Conservation (phyloP, 2,329 filamentous ascomycete species). For the Neoascochyta sp. region DNA sequence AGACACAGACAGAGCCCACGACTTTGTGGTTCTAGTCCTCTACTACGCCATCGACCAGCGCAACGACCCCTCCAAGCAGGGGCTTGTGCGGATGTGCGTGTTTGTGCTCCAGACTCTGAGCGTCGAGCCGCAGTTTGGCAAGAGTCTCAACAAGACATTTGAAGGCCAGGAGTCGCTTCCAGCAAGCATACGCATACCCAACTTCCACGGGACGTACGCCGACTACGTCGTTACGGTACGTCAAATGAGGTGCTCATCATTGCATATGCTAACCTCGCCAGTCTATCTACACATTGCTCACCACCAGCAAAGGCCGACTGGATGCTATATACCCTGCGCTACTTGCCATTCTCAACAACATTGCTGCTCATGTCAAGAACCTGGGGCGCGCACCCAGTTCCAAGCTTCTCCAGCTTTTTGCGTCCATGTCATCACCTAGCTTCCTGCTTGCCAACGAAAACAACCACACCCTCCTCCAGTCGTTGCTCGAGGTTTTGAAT, state of each 20-base stretch:
- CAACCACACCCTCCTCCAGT: slow-evolving; percentile 77
- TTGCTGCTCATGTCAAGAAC: slow-evolving; percentile 77
- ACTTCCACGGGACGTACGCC: slow-evolving; percentile 85
- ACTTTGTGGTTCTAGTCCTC: slow-evolving; percentile 84
- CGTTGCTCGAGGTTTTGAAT: slow-evolving; percentile 84
- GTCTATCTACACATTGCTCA: slow-evolving; percentile 90
- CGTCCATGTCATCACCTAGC: slow-evolving; percentile 87
- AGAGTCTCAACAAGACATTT: slow-evolving; percentile 84
- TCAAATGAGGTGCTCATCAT: background rate
- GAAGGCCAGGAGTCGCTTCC: slow-evolving; percentile 86
- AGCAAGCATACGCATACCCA: slow-evolving; percentile 71
- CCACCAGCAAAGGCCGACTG: slow-evolving; percentile 82
- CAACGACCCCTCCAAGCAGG: slow-evolving; percentile 80
- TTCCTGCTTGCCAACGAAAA: slow-evolving; percentile 90
- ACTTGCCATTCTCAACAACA: slow-evolving; percentile 88
- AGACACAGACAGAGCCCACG: slow-evolving; percentile 87
- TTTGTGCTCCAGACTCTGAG: slow-evolving; percentile 94
- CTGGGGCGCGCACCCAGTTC: slow-evolving; percentile 71
- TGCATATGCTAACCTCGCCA: slow-evolving; percentile 39
- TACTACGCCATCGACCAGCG: slow-evolving; percentile 93
- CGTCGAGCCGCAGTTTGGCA: slow-evolving; percentile 85
- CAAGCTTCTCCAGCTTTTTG: slow-evolving; percentile 82
- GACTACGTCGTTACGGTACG: slow-evolving; percentile 88
- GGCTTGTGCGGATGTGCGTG: slow-evolving; percentile 93
- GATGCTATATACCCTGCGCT: slow-evolving; percentile 90